phyloP scores from a whole-genome alignment of 495 filamentous ascomycete genomes.

The Xylaria scruposa region DNA sequence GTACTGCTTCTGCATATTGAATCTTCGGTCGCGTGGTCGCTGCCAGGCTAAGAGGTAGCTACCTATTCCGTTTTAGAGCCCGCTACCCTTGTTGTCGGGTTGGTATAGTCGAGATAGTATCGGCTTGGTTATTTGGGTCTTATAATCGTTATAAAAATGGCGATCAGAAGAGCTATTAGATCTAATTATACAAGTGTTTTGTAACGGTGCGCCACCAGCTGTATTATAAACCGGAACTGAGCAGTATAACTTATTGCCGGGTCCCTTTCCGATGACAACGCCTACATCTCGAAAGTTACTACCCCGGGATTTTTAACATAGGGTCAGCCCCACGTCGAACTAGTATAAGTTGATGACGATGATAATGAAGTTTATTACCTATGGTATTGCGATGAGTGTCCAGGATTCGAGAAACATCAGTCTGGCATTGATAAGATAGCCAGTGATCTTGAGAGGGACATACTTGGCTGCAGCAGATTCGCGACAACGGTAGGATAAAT shows the following conservation, averaged over 20 bases:
- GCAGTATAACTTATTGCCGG: not conserved
- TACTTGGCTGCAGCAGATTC: not conserved
- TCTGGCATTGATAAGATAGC: not conserved
- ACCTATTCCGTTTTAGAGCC: not conserved
- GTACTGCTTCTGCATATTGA: not conserved
- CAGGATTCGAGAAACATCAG: not conserved
- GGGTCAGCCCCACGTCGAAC: conserved; percentile 10
- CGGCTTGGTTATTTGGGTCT: not conserved
- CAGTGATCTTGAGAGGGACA: not conserved
- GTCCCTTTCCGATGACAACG: not conserved
- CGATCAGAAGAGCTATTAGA: not conserved
- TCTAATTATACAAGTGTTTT: not conserved
- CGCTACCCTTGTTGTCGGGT: not conserved
- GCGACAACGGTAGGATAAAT: not conserved
- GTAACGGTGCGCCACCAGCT: not conserved
- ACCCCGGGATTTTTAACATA: conserved; percentile 8
- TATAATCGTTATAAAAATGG: not conserved
- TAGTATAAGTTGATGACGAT: conserved; percentile 5
- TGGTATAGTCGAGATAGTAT: not conserved
- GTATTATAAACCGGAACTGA: not conserved
- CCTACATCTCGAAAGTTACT: conserved; percentile 7
- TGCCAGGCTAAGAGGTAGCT: not conserved
- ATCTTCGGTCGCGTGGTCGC: not conserved
- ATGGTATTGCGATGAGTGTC: not conserved
- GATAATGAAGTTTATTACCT: not conserved